Evolutionary conservation across 805 yeast genomes (phyloP), one percentile per base, ranked within the genome.

Genomic region (Saccharomycopsis oosterbeekiorum): DNA sequence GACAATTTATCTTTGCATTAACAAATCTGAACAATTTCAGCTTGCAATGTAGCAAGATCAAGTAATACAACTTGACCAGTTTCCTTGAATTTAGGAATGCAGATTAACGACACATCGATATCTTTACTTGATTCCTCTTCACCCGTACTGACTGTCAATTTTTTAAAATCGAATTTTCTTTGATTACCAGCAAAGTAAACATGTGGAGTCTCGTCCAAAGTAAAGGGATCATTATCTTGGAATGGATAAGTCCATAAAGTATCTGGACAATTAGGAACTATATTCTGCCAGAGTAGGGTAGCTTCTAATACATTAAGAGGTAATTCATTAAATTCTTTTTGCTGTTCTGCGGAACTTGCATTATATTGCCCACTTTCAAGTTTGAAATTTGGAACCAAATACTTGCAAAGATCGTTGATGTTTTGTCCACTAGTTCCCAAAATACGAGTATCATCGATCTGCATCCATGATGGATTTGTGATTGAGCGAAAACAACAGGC

Each of bases 241-340:
- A 79, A 92, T 0, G 99, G 97, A 67, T 89, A 91, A 66, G 96
- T 85, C 79, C 92, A 87, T 53, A 94, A 74, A 0, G 99, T 94
- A 69, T 94, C 98, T 0, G 99, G 99, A 0, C 97, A 96, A 0
- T 97, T 91, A 1, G 99, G 99, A 0, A 89, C 84, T 26, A 89
- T 76, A 68, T 89, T 89, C 68, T 91, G 93, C 96, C 97, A 92
- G 55, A 76, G 74, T 42, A 94, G 69, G 0, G 89, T 86, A 15
- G 83, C 77, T 66, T 85, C 88, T 75, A 93, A 78, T 67, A 86
- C 73, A 21, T 80, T 78, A 17, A 82, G 66, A 60, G 87, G 73
- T 1, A 77, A 70, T 19, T 61, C 29, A 17, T 39, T 29, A 14
- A 37, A 57, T 67, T 71, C 54, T 61, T 62, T 37, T 67, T 70